Evolutionary conservation across 83 land plant species (phyloP).

Genomic region (Picea abies): DNA sequence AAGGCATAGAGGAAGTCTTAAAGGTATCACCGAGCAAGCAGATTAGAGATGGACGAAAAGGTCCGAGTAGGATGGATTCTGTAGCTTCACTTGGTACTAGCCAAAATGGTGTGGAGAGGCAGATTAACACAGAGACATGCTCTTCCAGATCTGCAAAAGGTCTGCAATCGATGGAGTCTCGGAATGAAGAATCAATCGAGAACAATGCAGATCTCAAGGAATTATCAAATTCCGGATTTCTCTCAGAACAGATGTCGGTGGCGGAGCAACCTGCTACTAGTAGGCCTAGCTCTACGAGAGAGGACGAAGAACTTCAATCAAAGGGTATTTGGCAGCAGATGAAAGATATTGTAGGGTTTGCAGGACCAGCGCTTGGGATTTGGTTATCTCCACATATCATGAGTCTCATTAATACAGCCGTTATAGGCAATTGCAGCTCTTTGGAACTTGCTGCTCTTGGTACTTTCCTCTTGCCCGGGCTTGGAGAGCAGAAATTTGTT

Average conservation of each 20-base stretch:
- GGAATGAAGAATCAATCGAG: not conserved
- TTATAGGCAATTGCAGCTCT: conserved; percentile 82
- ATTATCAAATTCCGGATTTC: not conserved
- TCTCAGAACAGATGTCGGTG: no score
- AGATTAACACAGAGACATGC: not conserved
- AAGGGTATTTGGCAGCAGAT: conserved; percentile 58
- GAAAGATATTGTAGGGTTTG: conserved; percentile 62
- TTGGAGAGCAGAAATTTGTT: not conserved
- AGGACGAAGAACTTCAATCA: not conserved
- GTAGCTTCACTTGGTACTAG: not conserved
- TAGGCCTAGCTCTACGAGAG: not conserved
- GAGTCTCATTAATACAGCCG: conserved; percentile 90
- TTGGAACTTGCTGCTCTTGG: conserved; percentile 97
- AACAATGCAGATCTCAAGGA: not conserved
- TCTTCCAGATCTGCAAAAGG: not conserved
- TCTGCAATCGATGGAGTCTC: not conserved
- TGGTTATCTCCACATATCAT: conserved; percentile 89
- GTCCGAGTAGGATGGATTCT: not conserved
- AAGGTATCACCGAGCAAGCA: not conserved
- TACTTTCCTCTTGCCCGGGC: conserved; percentile 10
- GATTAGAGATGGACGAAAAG: not conserved
- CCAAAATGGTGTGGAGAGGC: not conserved
- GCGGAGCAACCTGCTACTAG: not conserved
- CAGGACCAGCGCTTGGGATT: conserved; percentile 84
- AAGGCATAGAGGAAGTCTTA: not conserved